phyloP scores from a whole-genome alignment of 2,329 filamentous ascomycete genomes.

The Fusarium metavorans region DNA sequence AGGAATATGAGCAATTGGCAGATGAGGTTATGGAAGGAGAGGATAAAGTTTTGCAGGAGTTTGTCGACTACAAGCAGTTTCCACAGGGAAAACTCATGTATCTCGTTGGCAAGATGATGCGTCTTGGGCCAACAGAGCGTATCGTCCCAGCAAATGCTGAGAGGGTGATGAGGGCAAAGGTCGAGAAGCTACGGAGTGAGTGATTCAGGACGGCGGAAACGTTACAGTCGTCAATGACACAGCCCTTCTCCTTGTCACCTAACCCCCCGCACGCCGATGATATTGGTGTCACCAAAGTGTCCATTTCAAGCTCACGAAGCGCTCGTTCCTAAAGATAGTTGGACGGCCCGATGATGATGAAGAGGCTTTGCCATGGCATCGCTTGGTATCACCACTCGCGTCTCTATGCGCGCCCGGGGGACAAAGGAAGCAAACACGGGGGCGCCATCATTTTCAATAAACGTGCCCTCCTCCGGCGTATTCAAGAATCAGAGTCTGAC shows the following conservation, averaged over 20 bases:
- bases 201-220: conserved; percentile 23
- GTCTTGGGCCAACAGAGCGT: conserved; percentile 63
- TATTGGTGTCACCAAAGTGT: conserved; percentile 33
- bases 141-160: conserved; percentile 67
- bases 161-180: conserved; percentile 55
- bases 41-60: conserved; percentile 60
- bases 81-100: conserved; percentile 72
- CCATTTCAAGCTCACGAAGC: conserved; percentile 16
- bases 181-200: conserved; percentile 38
- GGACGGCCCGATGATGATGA: conserved; percentile 31
- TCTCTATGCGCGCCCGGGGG: conserved; percentile 28
- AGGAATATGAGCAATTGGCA: conserved; percentile 63
- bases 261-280: conserved; percentile 18
- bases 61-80: conserved; percentile 57
- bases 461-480: conserved; percentile 15
- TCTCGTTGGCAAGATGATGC: conserved; percentile 70
- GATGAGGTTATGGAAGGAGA: conserved; percentile 59
- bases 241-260: conserved; percentile 23
- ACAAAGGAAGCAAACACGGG: conserved; percentile 40
- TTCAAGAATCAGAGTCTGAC: conserved; percentile 11
- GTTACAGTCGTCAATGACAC: conserved; percentile 23
- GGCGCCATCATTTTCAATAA: conserved; percentile 24
- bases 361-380: conserved; percentile 32
- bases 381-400: conserved; percentile 29
- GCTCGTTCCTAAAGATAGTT: conserved; percentile 26